Base-by-base conservation (phyloP, 2,329 filamentous ascomycete species). In the Fusarium oxysporum region DNA sequence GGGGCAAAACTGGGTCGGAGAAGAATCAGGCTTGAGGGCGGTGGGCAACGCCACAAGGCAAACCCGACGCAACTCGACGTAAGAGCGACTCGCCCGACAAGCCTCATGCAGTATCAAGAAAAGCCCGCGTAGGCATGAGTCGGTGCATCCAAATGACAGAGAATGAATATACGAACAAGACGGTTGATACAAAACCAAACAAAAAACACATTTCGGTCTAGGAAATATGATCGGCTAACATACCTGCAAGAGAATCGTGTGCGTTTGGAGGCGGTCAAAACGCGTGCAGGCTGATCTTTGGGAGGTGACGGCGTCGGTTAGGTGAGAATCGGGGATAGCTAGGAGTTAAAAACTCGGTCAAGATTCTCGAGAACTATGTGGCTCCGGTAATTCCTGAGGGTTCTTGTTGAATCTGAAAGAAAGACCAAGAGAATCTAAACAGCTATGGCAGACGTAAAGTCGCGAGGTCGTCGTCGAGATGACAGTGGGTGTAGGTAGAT, bases 41-140 rank as follows among this genome's bases (percentile, higher is more conserved):
- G 72, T 68, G 65, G 73, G 50, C 73, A 77, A 69, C 76, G 76
- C 76, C 76, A 78, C 76, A 72, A 77, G 64, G 76, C 73, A 77
- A 77, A 77, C 62, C 71, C 62, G 68, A 71, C 69, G 64, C 47
- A 73, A 71, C 57, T 74, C 59, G 63, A 74, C 56, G 65, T 63
- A 64, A 67, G 62, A 73, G 50, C 62, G 54, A 69, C 60, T 62
- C 55, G 61, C 53, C 61, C 44, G 68, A 53, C 57, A 61, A 64
- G 66, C 59, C 54, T 50, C 59, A 63, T 55, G 50, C 30, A 41
- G 62, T 55, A 28, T 38, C 23, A 45, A 51, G 25, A 62, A 71
- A 68, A 74, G 62, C 47, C 44, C 67, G 51, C 50, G 47, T 56
- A 57, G 57, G 40, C 21, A 61, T 40, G 58, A 60, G 55, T 65